Base-by-base conservation (phyloP, 495 filamentous ascomycete species). In the Tetracladium marchalianum region DNA sequence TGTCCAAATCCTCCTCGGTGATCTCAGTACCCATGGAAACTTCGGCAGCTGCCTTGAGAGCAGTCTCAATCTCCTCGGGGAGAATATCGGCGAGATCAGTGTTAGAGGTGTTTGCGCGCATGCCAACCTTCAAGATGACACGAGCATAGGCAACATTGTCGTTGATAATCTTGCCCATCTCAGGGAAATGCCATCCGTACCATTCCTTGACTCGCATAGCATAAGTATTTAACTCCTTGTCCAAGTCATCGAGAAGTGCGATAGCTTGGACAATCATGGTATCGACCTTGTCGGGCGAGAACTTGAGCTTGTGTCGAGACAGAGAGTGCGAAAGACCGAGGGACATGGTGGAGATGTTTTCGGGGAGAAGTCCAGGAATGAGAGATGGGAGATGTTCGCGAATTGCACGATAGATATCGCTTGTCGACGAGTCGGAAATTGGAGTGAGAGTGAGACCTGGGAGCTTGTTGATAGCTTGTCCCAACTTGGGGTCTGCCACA, bases 111-210 rank as follows among this genome's bases (percentile, higher is more conserved):
- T 86, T 86, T 43, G 76, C 70, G 43, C 92, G 80, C 78, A 93
- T 84, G 52, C 92, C 92, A 76, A 95, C 85, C 53, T 77, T 75
- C 44, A 90, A 68, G 47, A 97, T 88, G 41, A 97, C 78, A 41
- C 79, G 77, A 44, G 92, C 76, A 59, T 96, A 97, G 47, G 93
- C 93, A 43, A 96, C 68, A 66, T 99, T 99, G 75, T 99, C 92
- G 63, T 95, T 94, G 52, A 99, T 76, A 60, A 97, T 96, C 63
- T 85, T 85, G 49, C 84, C 89, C 76, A 99, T 76, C 68, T 99
- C 92, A 17, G 92, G 92, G 72, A 97, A 99, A 68, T 97, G 93
- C 92, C 92, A 99, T 47, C 92, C 92, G 58, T 99, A 99, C 92
- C 92, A 99, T 66, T 99, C 92, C 79, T 95, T 96, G 42, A 96